Evolutionary conservation across 2,329 filamentous ascomycete genomes (phyloP).

Genomic region (Scedosporium dehoogii): DNA sequence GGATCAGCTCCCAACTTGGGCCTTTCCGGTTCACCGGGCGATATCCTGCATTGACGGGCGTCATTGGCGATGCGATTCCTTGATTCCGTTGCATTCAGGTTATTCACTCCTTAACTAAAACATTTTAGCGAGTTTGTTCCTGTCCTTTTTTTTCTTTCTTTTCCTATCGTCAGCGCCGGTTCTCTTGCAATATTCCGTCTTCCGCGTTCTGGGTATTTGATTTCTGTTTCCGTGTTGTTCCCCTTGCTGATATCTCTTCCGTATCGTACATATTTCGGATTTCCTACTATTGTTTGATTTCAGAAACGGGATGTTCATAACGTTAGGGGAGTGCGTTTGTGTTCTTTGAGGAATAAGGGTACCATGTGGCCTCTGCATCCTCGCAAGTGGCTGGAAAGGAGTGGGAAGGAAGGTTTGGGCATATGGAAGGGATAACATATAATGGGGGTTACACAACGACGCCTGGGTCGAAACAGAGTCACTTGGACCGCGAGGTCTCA

Average conservation of each 20-base stretch:
- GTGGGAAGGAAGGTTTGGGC: background rate
- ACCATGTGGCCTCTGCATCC: background rate
- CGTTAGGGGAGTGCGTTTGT: background rate
- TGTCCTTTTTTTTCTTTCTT: constrained; percentile 9
- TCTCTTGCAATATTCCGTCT: background rate
- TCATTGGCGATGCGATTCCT: background rate
- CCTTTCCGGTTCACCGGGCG: background rate
- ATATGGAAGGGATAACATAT: constrained; percentile 2
- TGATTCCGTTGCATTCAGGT: background rate
- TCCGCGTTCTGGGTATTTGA: too few relatives aligned
- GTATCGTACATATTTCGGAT: constrained; percentile 1
- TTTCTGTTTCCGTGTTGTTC: background rate
- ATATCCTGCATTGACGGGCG: background rate
- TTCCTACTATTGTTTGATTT: background rate
- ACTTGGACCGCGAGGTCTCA: constrained; percentile 6
- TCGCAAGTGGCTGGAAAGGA: background rate
- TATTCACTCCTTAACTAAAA: constrained; percentile 18
- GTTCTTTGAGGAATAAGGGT: background rate
- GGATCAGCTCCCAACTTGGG: background rate
- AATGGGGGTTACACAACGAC: constrained; percentile 4
- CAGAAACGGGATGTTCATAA: background rate
- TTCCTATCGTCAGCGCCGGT: constrained; percentile 4
- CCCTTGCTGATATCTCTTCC: background rate
- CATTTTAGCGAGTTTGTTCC: constrained; percentile 11
- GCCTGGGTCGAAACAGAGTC: constrained; percentile 1